Evolutionary conservation across 495 filamentous ascomycete genomes (phyloP), one percentile per base, ranked within the genome.

Genomic region (Polyplosphaeria fusca): DNA sequence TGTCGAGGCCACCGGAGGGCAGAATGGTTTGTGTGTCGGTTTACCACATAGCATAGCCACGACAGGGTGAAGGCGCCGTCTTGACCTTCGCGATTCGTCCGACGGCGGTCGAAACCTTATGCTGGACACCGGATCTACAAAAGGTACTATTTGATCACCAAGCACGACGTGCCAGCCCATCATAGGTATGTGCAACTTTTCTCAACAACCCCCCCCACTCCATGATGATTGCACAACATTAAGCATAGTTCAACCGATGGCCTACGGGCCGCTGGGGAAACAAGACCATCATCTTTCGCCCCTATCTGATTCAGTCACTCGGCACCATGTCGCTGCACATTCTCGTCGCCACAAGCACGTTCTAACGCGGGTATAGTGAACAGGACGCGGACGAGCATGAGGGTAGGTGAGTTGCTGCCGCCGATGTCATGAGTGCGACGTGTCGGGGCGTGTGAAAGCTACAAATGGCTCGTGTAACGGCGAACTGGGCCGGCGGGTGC

Each of bases 211-310:
- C 30, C 44, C 39, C n/a, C 25, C 44, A 46, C 50, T 56, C 52
- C 44, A 55, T 67, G 64, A 67, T 67, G 62, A 65, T 58, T 46
- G 14, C 35, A 25, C 52, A 44, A 58, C 28, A 57, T 26, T 52
- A 64, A 56, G 64, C 64, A 67, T 67, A 67, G 64, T 67, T 67
- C 64, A 67, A 61, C 64, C 55, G 56, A 65, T 43, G 61, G 50
- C 48, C 52, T 61, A 41, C 40, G 42, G 49, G 54, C 52, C 45
- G 32, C 61, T 63, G 58, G 22, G 48, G 59, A 67, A 30, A 61
- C 28, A 64, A 61, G 39, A 60, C 47, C 52, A 67, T 57, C 51
- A 52, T 67, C 64, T 65, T 67, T 67, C 61, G 61, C 64, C 44
- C 61, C 64, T 67, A 65, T 65, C 61, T 67, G 64, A 67, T 61